A percentile compares a stretch with the other conserved stretches of the same genome.
These are phyloP conservation scores for Arthrobotrys pseudoclavata DNA, from an alignment of 2,329 filamentous ascomycete species.

Conservation along the genomic window DNA sequence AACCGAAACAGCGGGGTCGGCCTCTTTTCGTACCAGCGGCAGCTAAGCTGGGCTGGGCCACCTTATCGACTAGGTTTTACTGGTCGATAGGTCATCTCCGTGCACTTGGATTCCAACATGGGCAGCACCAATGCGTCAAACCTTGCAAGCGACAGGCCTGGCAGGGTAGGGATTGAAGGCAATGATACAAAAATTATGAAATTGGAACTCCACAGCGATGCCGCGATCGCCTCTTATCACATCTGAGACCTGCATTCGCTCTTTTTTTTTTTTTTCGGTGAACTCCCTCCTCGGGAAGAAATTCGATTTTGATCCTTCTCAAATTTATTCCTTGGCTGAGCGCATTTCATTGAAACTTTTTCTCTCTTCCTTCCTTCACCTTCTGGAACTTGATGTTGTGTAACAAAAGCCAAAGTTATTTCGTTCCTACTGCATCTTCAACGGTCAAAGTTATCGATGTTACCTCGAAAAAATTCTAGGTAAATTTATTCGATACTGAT, in stretches of 20 bases:
- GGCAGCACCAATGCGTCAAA: constrained; percentile 36
- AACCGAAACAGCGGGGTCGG: constrained; percentile 22
- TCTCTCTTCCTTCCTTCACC: constrained; percentile 28
- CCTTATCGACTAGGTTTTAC: constrained; percentile 55
- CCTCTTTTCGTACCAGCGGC: constrained; percentile 31
- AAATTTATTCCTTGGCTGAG: constrained; percentile 10
- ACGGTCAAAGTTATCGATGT: constrained; percentile 7
- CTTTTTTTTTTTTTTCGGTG: constrained; percentile 31
- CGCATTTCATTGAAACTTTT: not conserved
- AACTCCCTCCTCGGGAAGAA: constrained; percentile 48
- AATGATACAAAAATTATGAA: constrained; percentile 38
- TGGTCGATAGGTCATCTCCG: constrained; percentile 57
- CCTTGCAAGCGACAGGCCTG: constrained; percentile 25
- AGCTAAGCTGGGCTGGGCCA: constrained; percentile 15
- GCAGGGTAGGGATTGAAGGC: constrained; percentile 1
- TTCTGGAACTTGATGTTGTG: constrained; percentile 21
- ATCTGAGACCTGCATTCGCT: constrained; percentile 58
- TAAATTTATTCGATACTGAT: constrained; percentile 6
- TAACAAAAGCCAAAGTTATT: constrained; percentile 21
- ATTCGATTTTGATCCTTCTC: constrained; percentile 31
- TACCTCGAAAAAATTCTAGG: not conserved
- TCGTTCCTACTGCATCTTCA: not conserved
- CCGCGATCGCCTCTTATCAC: constrained; percentile 38
- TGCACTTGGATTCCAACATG: constrained; percentile 29
- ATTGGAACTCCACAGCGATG: constrained; percentile 50